These are phyloP conservation scores for Drechmeria coniospora DNA, from an alignment of 2,329 filamentous ascomycete genomes.

Conservation along the genomic window DNA sequence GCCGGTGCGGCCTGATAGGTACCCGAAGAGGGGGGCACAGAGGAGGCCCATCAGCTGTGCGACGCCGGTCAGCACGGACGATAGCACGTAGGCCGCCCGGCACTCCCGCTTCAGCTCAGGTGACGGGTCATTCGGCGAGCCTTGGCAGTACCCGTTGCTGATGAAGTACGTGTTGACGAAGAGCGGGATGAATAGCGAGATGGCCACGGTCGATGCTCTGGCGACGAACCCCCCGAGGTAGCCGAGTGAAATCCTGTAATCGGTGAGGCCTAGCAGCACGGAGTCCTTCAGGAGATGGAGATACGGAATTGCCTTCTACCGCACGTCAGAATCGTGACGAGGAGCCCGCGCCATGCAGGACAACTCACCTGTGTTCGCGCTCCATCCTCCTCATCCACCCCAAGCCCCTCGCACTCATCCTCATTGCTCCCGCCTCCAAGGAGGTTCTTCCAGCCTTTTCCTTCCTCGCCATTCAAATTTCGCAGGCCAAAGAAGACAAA, in stretches of 20 bases:
- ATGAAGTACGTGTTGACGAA: constrained; percentile 89
- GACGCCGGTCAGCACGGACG: constrained; percentile 73
- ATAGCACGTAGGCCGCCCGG: constrained; percentile 71
- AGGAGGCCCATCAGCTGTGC: constrained; percentile 78
- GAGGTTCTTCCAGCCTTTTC: constrained; percentile 53
- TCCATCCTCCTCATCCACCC: constrained; percentile 7
- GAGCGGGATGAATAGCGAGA: constrained; percentile 86
- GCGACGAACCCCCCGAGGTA: constrained; percentile 93
- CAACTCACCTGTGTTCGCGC: constrained; percentile 12
- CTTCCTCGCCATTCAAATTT: constrained; percentile 54
- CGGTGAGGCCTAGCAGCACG: constrained; percentile 54
- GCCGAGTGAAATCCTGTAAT: constrained; percentile 66
- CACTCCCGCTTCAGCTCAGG: constrained; percentile 75
- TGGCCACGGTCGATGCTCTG: constrained; percentile 83
- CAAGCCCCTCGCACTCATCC: constrained; percentile 8
- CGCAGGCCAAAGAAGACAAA: constrained; percentile 69
- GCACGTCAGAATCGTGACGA: not conserved
- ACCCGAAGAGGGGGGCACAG: constrained; percentile 77
- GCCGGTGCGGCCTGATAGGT: constrained; percentile 53
- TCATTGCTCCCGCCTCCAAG: constrained; percentile 22
- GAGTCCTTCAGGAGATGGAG: constrained; percentile 45
- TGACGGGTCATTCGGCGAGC: constrained; percentile 44
- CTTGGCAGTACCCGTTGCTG: constrained; percentile 60
- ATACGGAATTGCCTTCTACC: constrained; percentile 34
- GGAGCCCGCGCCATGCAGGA: not conserved